Percentiles rank a stretch among this genome's conserved stretches.
These are phyloP conservation scores for Stachybotrys elegans DNA, from an alignment of 2,329 filamentous ascomycete species.

Conservation along the genomic window DNA sequence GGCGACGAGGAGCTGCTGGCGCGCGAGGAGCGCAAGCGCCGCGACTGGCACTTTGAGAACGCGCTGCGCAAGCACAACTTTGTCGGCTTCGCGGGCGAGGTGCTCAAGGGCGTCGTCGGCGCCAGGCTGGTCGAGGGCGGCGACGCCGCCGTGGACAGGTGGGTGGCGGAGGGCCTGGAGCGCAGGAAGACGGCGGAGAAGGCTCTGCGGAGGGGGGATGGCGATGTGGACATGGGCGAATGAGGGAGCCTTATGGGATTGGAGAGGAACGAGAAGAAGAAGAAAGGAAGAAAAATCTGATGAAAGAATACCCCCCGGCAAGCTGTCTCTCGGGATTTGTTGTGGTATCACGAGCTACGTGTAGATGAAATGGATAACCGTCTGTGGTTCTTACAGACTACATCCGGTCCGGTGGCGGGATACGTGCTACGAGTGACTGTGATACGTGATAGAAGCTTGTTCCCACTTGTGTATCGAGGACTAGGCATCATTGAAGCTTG, in stretches of 20 bases:
- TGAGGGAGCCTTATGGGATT: constrained; percentile 8
- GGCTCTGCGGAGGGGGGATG: constrained; percentile 23
- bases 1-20: constrained; percentile 76
- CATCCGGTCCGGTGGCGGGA: too few species aligned
- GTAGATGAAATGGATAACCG: too few species aligned
- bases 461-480: too few species aligned
- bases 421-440: too few species aligned
- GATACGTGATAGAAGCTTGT: too few species aligned
- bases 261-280: too few species aligned
- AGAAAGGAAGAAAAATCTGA: too few species aligned
- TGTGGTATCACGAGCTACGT: too few species aligned
- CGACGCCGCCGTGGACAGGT: constrained; percentile 61
- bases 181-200: constrained; percentile 41
- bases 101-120: constrained; percentile 79
- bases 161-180: constrained; percentile 64
- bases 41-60: constrained; percentile 93
- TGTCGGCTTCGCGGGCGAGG: constrained; percentile 87
- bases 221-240: constrained; percentile 37
- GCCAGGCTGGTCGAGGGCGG: constrained; percentile 64
- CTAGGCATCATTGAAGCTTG: too few species aligned
- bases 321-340: too few species aligned
- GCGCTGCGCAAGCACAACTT: constrained; percentile 90
- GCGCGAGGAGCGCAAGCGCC: constrained; percentile 76
- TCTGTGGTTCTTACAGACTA: too few species aligned
- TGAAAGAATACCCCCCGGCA: too few species aligned